Evolutionary conservation across 176 grass and related monocot genomes (phyloP).

Genomic region (Tillandsia fasciculata): DNA sequence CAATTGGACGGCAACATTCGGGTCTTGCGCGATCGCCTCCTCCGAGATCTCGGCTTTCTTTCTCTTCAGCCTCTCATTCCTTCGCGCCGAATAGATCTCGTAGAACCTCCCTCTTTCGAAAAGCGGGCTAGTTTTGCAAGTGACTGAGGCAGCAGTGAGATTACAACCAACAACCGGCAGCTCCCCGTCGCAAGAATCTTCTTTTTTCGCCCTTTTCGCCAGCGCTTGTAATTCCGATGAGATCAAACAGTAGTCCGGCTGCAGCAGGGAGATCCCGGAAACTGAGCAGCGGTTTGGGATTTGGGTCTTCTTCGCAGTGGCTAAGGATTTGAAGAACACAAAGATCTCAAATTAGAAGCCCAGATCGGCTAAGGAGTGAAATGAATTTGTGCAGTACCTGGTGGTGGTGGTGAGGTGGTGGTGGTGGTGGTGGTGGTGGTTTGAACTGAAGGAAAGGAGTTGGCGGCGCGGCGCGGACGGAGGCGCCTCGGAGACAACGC

Average conservation of each 20-base stretch:
- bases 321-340: conserved; percentile 14
- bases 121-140: conserved; percentile 29
- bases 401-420: not conserved
- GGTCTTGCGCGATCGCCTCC: conserved; percentile 33
- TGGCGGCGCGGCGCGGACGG: conserved; percentile 35
- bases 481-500: conserved; percentile 71
- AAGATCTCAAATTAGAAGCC: not conserved
- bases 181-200: conserved; percentile 20
- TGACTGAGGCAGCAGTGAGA: conserved; percentile 18
- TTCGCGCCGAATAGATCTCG: conserved; percentile 65
- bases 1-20: conserved; percentile 59
- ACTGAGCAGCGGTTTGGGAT: conserved; percentile 33
- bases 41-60: conserved; percentile 41
- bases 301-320: conserved; percentile 31
- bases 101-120: conserved; percentile 79
- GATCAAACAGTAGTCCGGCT: conserved; percentile 20
- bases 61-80: conserved; percentile 72
- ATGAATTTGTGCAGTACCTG: conserved; percentile 23
- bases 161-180: not conserved
- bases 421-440: not conserved
- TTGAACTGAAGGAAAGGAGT: conserved; percentile 19
- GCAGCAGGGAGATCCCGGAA: conserved; percentile 30
- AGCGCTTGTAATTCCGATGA: conserved; percentile 20
- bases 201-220: conserved; percentile 20
- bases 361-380: not conserved